Conservation (phyloP, 179 eudicot species). For the Dionaea muscipula region DNA sequence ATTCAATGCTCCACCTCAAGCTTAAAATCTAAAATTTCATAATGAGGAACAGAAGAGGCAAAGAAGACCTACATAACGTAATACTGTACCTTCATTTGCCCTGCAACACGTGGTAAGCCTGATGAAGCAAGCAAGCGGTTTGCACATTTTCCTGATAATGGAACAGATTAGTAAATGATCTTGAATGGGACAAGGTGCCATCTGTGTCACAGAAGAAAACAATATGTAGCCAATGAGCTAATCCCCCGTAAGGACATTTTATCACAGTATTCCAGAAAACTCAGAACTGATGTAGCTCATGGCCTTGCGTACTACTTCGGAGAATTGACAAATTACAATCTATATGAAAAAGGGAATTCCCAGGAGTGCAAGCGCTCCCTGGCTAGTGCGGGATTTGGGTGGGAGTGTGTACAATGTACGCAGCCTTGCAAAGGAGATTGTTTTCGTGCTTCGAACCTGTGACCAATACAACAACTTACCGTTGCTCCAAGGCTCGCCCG, state of each 20-base stretch:
- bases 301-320: too few relatives aligned
- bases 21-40: background rate
- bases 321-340: too few relatives aligned
- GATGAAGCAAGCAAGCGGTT: conserved; percentile 80
- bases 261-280: background rate
- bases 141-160: conserved; percentile 78
- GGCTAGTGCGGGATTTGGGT: too few relatives aligned
- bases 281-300: background rate
- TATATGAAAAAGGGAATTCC: too few relatives aligned
- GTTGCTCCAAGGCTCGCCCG: too few relatives aligned
- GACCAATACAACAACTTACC: too few relatives aligned
- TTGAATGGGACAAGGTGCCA: background rate
- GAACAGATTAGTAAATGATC: background rate
- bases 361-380: too few relatives aligned
- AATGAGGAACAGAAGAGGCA: background rate
- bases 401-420: too few relatives aligned
- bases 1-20: background rate
- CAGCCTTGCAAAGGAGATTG: too few relatives aligned
- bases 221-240: background rate
- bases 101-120: conserved; percentile 85
- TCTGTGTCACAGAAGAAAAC: background rate
- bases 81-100: conserved; percentile 78
- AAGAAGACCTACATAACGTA: background rate
- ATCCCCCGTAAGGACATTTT: background rate
- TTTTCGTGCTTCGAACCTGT: too few relatives aligned